Percentiles rank a stretch among this genome's conserved stretches.
phyloP scores from a whole-genome alignment of 129 eudicot genomes.

The Lactuca sativa region DNA sequence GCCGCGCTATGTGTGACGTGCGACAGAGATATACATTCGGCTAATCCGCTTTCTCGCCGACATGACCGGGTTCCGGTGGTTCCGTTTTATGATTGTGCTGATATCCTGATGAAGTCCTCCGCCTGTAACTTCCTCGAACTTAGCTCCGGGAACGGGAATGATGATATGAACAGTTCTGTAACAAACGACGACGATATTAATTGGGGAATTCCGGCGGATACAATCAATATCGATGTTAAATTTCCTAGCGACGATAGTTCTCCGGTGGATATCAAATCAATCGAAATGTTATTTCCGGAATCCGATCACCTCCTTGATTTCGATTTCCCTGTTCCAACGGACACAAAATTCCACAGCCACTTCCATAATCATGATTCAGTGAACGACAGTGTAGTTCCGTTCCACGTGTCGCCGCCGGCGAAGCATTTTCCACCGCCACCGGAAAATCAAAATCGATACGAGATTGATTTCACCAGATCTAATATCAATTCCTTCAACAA shows the following conservation, averaged over 20 bases:
- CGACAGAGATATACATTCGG: constrained; percentile 82
- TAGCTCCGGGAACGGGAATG: constrained; percentile 17
- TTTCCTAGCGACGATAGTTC: constrained; percentile 26
- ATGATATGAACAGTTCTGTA: constrained; percentile 21
- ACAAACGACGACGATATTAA: constrained; percentile 23
- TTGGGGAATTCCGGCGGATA: constrained; percentile 24
- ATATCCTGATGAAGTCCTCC: constrained; percentile 21
- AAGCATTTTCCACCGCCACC: constrained; percentile 21
- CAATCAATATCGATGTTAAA: constrained; percentile 19
- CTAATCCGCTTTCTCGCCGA: constrained; percentile 74
- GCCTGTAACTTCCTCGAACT: constrained; percentile 14
- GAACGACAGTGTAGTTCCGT: constrained; percentile 74
- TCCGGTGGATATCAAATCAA: constrained; percentile 52
- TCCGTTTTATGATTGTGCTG: constrained; percentile 41
- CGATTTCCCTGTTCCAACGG: constrained; percentile 43
- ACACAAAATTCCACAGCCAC: constrained; percentile 22
- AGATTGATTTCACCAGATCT: constrained; percentile 74
- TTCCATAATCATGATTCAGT: constrained; percentile 34
- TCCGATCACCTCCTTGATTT: constrained; percentile 56
- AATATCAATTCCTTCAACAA: constrained; percentile 41
- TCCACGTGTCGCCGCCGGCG: constrained; percentile 31
- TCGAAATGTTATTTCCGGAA: constrained; percentile 48
- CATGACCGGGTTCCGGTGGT: constrained; percentile 76
- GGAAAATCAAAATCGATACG: constrained; percentile 52
- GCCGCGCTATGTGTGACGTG: constrained; percentile 78